Percentiles rank a stretch among this genome's conserved stretches.
Conservation (phyloP, 306 rosid genomes). For the Prunus davidiana region DNA sequence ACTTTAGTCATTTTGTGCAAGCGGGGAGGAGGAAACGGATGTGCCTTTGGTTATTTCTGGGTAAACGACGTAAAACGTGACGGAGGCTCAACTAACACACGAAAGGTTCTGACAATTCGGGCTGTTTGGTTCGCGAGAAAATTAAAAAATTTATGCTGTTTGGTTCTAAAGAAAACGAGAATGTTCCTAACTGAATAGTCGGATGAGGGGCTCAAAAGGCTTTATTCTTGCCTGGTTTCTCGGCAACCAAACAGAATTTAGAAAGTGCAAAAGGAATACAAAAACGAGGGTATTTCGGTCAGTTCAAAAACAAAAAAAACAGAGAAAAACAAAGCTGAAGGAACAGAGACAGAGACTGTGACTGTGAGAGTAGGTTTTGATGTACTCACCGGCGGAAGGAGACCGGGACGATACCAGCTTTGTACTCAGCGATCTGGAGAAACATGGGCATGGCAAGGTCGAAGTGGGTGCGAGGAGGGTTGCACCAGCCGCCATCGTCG, state of each 20-base stretch:
- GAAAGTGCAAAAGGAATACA: background rate
- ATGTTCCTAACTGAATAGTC: background rate
- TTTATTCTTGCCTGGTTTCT: too few relatives aligned
- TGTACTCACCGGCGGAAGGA: constrained; percentile 75
- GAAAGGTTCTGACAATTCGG: background rate
- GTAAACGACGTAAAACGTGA: constrained; percentile 23
- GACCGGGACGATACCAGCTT: constrained; percentile 96
- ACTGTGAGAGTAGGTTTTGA: background rate
- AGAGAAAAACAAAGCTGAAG: background rate
- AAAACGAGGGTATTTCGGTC: background rate
- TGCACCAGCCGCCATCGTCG: constrained; percentile 98
- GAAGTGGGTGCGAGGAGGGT: constrained; percentile 91
- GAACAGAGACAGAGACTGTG: background rate
- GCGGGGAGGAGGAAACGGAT: background rate
- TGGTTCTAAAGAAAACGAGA: constrained; percentile 3
- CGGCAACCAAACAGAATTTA: background rate
- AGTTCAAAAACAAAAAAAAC: background rate
- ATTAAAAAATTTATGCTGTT: constrained; percentile 6
- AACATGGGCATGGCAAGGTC: constrained; percentile 99
- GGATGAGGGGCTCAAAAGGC: too few relatives aligned
- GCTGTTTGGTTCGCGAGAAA: constrained; percentile 42
- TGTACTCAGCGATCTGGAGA: constrained; percentile 92
- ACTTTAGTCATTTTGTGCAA: constrained; percentile 8
- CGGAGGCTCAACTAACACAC: background rate
- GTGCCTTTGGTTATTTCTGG: constrained; percentile 3